A percentile compares a stretch with the other conserved stretches of the same genome.
Conservation (phyloP, 495 filamentous ascomycete genomes). For the Penicillium psychrofluorescens region DNA sequence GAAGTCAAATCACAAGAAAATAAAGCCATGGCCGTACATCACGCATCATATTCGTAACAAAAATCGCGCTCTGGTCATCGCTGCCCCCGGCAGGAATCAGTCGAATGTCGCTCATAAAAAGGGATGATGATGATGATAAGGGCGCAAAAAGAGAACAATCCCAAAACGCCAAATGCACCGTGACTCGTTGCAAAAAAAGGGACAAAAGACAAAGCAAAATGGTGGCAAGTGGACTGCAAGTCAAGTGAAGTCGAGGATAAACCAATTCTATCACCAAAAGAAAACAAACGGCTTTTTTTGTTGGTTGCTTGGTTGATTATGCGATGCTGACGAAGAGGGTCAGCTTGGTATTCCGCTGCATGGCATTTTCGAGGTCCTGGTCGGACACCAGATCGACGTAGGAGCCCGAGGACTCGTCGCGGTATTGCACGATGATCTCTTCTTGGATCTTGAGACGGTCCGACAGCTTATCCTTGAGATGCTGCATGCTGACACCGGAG, state of each 20-base stretch:
- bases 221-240: not conserved
- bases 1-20: constrained; percentile 11
- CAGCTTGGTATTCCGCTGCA: constrained; percentile 79
- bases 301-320: constrained; percentile 6
- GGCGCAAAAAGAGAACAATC: constrained; percentile 1
- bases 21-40: constrained; percentile 22
- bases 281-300: constrained; percentile 6
- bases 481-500: constrained; percentile 64
- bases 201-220: constrained; percentile 11
- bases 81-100: constrained; percentile 6
- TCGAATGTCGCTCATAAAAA: constrained; percentile 14
- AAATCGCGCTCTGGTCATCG: constrained; percentile 10
- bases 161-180: constrained; percentile 24
- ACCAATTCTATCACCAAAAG: too few species aligned
- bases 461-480: constrained; percentile 72
- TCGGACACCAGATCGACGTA: constrained; percentile 69
- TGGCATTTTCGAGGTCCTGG: constrained; percentile 69
- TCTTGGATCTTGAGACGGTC: constrained; percentile 71
- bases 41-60: constrained; percentile 21
- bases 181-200: constrained; percentile 15
- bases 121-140: constrained; percentile 8
- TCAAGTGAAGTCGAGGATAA: too few species aligned
- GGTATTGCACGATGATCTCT: constrained; percentile 72
- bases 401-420: constrained; percentile 73
- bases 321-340: constrained; percentile 65